Evolutionary conservation across 2,329 filamentous ascomycete species (phyloP).

Genomic region (Zalaria obscura): DNA sequence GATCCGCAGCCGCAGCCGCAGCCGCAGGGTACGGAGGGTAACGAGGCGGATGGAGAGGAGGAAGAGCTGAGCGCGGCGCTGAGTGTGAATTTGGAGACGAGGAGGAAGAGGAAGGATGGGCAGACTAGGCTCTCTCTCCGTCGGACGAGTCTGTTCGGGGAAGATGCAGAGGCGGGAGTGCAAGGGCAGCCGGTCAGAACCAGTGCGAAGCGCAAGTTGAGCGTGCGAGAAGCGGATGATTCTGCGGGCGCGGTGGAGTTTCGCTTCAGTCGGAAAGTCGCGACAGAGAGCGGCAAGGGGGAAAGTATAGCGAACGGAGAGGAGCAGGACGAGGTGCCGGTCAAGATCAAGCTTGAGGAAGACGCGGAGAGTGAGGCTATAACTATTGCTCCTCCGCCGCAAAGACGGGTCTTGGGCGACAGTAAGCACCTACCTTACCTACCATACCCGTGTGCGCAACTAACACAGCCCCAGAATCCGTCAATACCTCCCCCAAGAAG

Average conservation of each 20-base stretch:
- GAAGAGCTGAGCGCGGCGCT: slow-evolving; percentile 23
- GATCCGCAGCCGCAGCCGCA: slow-evolving; percentile 15
- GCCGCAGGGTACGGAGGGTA: no score
- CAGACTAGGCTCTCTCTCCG: slow-evolving; percentile 27
- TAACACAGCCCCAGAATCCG: slow-evolving; percentile 12
- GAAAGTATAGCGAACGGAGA: slow-evolving; percentile 1
- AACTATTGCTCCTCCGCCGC: slow-evolving; percentile 4
- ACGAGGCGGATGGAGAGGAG: slow-evolving; percentile 7
- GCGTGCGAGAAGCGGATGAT: slow-evolving; percentile 36
- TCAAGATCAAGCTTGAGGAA: slow-evolving; percentile 10
- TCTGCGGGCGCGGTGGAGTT: slow-evolving; percentile 25
- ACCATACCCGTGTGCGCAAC: not conserved
- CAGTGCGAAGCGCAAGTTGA: slow-evolving; percentile 44
- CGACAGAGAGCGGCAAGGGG: slow-evolving; percentile 3
- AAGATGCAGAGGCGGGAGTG: slow-evolving; percentile 19
- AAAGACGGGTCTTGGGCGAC: slow-evolving; percentile 27
- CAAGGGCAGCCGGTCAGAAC: slow-evolving; percentile 23
- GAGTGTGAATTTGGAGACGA: slow-evolving; percentile 36
- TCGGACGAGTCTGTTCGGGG: slow-evolving; percentile 26
- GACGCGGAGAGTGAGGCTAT: not conserved
- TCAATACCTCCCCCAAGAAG: slow-evolving; percentile 22
- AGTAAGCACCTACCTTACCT: slow-evolving; percentile 17
- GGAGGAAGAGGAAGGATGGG: slow-evolving; percentile 38
- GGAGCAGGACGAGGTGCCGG: slow-evolving; percentile 5
- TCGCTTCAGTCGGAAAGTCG: slow-evolving; percentile 25